Conservation (phyloP, 2,329 filamentous ascomycete genomes). For the Penicillium sp. region DNA sequence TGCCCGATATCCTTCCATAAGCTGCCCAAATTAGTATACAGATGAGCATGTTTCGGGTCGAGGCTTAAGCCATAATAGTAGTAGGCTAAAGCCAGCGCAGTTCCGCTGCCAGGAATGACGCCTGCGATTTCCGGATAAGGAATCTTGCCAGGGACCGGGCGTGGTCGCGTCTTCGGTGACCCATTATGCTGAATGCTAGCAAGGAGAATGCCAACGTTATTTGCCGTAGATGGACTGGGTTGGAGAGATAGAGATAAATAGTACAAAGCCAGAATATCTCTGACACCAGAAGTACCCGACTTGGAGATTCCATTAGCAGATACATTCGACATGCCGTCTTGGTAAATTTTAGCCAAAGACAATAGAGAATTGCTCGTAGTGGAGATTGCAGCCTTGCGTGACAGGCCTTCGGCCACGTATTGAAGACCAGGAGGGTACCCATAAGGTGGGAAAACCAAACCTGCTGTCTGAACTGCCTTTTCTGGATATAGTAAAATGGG, state of each 20-base stretch:
- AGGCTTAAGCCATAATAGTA: slow-evolving; percentile 91
- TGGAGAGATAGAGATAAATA: slow-evolving; percentile 92
- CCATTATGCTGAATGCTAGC: slow-evolving; percentile 79
- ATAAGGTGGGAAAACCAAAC: slow-evolving; percentile 71
- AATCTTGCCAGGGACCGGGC: slow-evolving; percentile 33
- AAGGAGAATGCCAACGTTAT: slow-evolving; percentile 96
- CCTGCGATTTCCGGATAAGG: slow-evolving; percentile 61
- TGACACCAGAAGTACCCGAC: slow-evolving; percentile 66
- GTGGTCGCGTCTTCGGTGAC: slow-evolving; percentile 34
- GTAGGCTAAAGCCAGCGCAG: slow-evolving; percentile 83
- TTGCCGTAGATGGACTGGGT: slow-evolving; percentile 93
- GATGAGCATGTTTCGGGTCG: slow-evolving; percentile 84
- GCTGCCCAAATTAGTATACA: slow-evolving; percentile 95
- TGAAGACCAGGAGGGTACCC: slow-evolving; percentile 77
- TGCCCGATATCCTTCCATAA: slow-evolving; percentile 95
- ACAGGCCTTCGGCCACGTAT: slow-evolving; percentile 65
- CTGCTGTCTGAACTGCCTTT: slow-evolving; percentile 75
- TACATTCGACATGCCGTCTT: slow-evolving; percentile 85
- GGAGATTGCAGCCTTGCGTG: slow-evolving; percentile 75
- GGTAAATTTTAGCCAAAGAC: slow-evolving; percentile 94
- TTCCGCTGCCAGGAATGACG: slow-evolving; percentile 77
- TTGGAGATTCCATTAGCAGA: slow-evolving; percentile 54
- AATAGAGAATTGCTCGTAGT: slow-evolving; percentile 94
- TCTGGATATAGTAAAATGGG: slow-evolving; percentile 80
- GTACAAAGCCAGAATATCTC: slow-evolving; percentile 90